Percentiles rank a stretch among this genome's conserved stretches.
Conservation (phyloP, 2,329 filamentous ascomycete species). For the Salinomyces thailandicus region DNA sequence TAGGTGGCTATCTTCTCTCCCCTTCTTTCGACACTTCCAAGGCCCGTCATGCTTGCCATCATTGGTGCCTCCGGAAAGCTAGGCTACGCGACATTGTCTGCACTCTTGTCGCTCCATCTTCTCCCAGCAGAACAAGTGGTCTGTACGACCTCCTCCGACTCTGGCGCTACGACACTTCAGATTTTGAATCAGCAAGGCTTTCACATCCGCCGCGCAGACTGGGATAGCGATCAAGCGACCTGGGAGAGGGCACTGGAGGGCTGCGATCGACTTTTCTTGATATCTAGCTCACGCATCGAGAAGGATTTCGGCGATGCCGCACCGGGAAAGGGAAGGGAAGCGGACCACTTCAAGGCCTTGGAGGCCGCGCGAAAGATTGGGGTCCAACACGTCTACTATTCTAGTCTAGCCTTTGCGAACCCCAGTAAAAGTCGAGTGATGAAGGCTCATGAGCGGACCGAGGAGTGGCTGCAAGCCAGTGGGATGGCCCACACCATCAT, state of each 20-base stretch:
- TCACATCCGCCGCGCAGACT: slow-evolving; percentile 29
- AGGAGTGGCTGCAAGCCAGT: slow-evolving; percentile 28
- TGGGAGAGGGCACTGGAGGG: slow-evolving; percentile 26
- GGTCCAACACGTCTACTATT: slow-evolving; percentile 38
- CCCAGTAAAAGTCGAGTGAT: slow-evolving; percentile 35
- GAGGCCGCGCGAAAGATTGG: slow-evolving; percentile 32
- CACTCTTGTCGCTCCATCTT: slow-evolving; percentile 33
- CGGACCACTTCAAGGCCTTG: slow-evolving; percentile 34
- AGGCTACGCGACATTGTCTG: slow-evolving; percentile 33
- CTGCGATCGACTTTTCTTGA: slow-evolving; percentile 34
- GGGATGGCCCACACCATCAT: slow-evolving; percentile 29
- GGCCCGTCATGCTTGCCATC: slow-evolving; percentile 31
- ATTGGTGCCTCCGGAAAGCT: slow-evolving; percentile 38
- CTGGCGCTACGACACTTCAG: slow-evolving; percentile 20
- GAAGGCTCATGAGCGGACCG: slow-evolving; percentile 38
- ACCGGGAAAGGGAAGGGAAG: slow-evolving; percentile 33
- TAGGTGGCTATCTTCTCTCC: too few relatives aligned
- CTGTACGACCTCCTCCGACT: slow-evolving; percentile 25
- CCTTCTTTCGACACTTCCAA: slow-evolving; percentile 1
- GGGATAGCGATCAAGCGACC: slow-evolving; percentile 28
- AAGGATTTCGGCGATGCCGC: slow-evolving; percentile 36
- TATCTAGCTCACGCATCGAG: slow-evolving; percentile 34
- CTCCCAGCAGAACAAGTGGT: slow-evolving; percentile 29
- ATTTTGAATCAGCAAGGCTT: slow-evolving; percentile 16
- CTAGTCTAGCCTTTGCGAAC: slow-evolving; percentile 33